A percentile compares a stretch with the other conserved stretches of the same genome.
phyloP scores from a whole-genome alignment of 768 basidiomycete species.

The Imleria badia region DNA sequence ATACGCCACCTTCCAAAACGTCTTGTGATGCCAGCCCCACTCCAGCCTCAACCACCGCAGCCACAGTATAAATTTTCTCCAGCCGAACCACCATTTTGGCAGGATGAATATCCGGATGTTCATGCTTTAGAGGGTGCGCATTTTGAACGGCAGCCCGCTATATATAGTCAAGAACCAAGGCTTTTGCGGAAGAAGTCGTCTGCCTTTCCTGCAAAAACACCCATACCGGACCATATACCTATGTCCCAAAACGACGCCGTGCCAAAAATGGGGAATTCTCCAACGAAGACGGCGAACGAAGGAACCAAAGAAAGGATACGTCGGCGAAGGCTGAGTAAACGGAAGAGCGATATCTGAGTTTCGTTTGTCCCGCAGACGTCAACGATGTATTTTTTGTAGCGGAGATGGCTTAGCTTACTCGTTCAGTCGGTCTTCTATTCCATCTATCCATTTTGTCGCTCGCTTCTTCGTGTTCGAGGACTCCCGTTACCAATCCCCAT shows the following conservation, averaged over 20 bases:
- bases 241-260: slow-evolving; percentile 10
- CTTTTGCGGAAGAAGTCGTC: slow-evolving; percentile 25
- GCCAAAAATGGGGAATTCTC: slow-evolving; percentile 7
- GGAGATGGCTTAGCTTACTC: slow-evolving; percentile 22
- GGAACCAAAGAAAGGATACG: slow-evolving; percentile 25
- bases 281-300: slow-evolving; percentile 14
- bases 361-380: slow-evolving; percentile 12
- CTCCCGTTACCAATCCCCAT: neutral
- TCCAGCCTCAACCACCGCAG: slow-evolving; percentile 40
- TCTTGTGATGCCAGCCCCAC: slow-evolving; percentile 73
- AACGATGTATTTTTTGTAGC: slow-evolving; percentile 9
- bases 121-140: neutral
- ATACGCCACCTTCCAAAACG: slow-evolving; percentile 53
- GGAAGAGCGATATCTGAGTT: slow-evolving; percentile 28
- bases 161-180: slow-evolving; percentile 17
- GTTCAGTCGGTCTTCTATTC: slow-evolving; percentile 23
- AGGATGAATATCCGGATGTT: slow-evolving; percentile 8
- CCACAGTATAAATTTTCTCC: slow-evolving; percentile 16
- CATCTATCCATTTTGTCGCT: slow-evolving; percentile 6
- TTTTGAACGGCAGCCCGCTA: slow-evolving; percentile 5
- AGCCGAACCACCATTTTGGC: neutral
- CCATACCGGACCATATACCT: slow-evolving; percentile 27
- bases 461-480: slow-evolving; percentile 9
- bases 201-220: slow-evolving; percentile 23
- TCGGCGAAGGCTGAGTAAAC: slow-evolving; percentile 36